phyloP scores from a whole-genome alignment of 306 rosid species.

The Ormosia semicastrata region DNA sequence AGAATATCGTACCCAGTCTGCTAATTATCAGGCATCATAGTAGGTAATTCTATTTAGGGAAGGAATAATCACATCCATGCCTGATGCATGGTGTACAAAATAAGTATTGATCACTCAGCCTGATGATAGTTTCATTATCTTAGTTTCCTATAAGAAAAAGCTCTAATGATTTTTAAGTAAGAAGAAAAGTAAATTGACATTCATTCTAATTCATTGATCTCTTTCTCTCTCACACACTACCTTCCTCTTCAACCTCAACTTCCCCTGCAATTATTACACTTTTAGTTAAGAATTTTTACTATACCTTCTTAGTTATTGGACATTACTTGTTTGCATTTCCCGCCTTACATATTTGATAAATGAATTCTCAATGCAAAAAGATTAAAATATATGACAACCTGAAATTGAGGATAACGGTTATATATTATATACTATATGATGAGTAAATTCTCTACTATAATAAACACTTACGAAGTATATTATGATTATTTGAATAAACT shows the following conservation, averaged over 20 bases:
- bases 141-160: constrained; percentile 7
- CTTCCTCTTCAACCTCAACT: too few species aligned
- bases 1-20: background rate
- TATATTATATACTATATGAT: too few species aligned
- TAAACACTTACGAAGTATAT: too few species aligned
- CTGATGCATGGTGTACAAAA: background rate
- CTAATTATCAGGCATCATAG: background rate
- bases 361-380: constrained; percentile 2
- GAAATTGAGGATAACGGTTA: too few species aligned
- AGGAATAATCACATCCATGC: background rate
- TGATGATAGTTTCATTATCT: background rate
- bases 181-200: background rate
- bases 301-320: too few species aligned
- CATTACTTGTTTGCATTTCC: background rate
- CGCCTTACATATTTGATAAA: constrained; percentile 12
- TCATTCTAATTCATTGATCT: background rate
- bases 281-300: constrained; percentile 11
- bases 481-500: too few species aligned
- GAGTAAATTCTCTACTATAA: too few species aligned
- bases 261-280: background rate
- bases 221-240: too few species aligned
- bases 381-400: too few species aligned
- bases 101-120: background rate
- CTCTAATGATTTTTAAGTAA: background rate
- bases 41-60: background rate